A percentile compares a stretch with the other conserved stretches of the same genome.
phyloP scores from a whole-genome alignment of 495 filamentous ascomycete genomes.

The Parathielavia hyrcaniae region DNA sequence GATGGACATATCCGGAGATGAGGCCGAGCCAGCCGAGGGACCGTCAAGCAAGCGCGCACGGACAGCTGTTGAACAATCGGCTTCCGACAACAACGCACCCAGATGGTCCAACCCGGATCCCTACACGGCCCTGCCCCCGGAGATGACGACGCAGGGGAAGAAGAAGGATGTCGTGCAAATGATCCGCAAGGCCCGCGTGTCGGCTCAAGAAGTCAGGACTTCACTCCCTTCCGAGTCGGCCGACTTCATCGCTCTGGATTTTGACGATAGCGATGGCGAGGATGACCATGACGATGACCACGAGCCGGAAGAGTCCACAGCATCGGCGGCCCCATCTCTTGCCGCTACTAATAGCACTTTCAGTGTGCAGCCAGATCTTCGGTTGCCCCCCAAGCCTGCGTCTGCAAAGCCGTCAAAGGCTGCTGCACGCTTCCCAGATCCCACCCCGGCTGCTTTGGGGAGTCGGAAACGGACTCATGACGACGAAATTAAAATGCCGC shows the following conservation, averaged over 20 bases:
- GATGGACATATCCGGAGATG: slow-evolving; percentile 54
- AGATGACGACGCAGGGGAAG: slow-evolving; percentile 53
- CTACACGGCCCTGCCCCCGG: slow-evolving; percentile 75
- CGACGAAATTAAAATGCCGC: slow-evolving; percentile 55
- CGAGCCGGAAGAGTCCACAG: not conserved
- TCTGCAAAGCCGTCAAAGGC: slow-evolving; percentile 3
- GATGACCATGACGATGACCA: slow-evolving; percentile 19
- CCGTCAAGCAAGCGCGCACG: slow-evolving; percentile 48
- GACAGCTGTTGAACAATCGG: slow-evolving; percentile 26
- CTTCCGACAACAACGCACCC: slow-evolving; percentile 47
- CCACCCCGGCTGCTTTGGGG: slow-evolving; percentile 21
- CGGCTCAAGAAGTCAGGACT: slow-evolving; percentile 44
- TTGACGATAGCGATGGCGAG: slow-evolving; percentile 46
- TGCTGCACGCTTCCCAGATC: slow-evolving; percentile 10
- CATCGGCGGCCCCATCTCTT: not conserved
- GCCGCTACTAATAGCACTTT: not conserved
- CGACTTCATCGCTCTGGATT: slow-evolving; percentile 80
- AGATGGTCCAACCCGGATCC: slow-evolving; percentile 94
- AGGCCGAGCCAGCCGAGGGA: slow-evolving; percentile 47
- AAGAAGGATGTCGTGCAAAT: slow-evolving; percentile 78
- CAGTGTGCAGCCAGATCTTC: not conserved
- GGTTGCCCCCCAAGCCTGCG: slow-evolving; percentile 3
- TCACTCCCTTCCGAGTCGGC: slow-evolving; percentile 52
- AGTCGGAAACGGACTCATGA: slow-evolving; percentile 63
- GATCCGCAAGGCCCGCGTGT: slow-evolving; percentile 75